Base-by-base conservation (phyloP, 2,329 filamentous ascomycete species). In the Xylariaceae sp. region DNA sequence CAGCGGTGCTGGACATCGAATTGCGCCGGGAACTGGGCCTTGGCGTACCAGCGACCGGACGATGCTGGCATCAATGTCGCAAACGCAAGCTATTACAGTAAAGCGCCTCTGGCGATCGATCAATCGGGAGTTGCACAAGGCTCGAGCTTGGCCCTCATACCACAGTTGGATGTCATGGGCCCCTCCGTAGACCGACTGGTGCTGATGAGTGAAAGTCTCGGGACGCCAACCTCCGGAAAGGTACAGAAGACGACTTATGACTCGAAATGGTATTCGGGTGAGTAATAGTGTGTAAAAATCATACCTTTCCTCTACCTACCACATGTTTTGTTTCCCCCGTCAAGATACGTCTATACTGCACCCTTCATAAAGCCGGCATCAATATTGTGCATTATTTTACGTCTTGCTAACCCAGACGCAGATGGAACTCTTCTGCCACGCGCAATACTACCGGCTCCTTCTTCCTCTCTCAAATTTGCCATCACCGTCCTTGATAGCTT, bases 61-160 rank as follows among this genome's bases (percentile, higher is more conserved):
- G 62, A 65, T 32, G 61, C 58, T 5, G 57, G 55, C 26, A 59
- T 67, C 23, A 62, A 65, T 26, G 59, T 60, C 11, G 62, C 63
- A 1, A 67, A 67, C 35, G 55, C 51, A 8, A 65, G 57, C 33
- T 58, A 51, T 11, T 64, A 56, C 55, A 53, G 26, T 4, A 37
- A 40, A 20, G 56, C 62, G 8, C 57, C 55, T 6, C 52, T 62
- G 11, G 62, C 60, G 4, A 43, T 66, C 24, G 44, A 61, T 1
- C 50, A 53, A 10, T 32, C 36, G 2, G 36, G 59, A 15, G 60
- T 64, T 18, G 59, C 57, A 6, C 47, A 55, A 33, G 62, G 62
- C 23, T 61, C 63, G 1, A 65, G 60, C 26, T 44, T 67, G 8
- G 63, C 62, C n/a, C 29, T 67, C 18, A 48, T 63, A 26, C 61